These are phyloP conservation scores for Brasilioporus rufonigricans DNA, from an alignment of 768 basidiomycete genomes.

Conservation along the genomic window DNA sequence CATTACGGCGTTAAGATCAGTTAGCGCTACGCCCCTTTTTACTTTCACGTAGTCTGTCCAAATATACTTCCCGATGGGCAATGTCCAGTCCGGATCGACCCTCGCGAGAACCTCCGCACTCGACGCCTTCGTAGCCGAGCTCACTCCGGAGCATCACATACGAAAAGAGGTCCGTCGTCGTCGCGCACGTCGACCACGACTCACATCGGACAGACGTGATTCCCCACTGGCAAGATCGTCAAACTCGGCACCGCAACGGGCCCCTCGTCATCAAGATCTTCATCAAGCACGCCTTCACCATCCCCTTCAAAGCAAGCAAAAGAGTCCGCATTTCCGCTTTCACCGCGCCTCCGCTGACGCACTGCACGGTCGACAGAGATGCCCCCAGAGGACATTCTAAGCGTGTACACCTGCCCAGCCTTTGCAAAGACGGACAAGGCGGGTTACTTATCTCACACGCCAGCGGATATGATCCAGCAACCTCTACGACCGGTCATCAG, in stretches of 20 bases:
- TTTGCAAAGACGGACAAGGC: slow-evolving; percentile 96
- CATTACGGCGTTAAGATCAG: neutral
- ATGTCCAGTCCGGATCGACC: slow-evolving; percentile 48
- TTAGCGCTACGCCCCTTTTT: neutral
- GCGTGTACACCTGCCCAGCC: slow-evolving; percentile 84
- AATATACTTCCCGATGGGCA: slow-evolving; percentile 56
- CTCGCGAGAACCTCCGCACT: slow-evolving; percentile 71
- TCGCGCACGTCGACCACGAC: neutral
- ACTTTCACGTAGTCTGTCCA: neutral
- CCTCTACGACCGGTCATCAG: slow-evolving; percentile 96
- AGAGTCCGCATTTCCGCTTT: slow-evolving; percentile 44
- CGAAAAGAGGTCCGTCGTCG: slow-evolving; percentile 73
- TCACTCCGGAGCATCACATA: slow-evolving; percentile 85
- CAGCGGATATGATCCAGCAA: slow-evolving; percentile 96
- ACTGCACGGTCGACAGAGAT: slow-evolving; percentile 75
- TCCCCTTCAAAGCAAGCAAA: slow-evolving; percentile 76
- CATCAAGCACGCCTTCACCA: slow-evolving; percentile 86
- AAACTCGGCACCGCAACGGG: slow-evolving; percentile 80
- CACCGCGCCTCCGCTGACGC: neutral
- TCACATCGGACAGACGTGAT: slow-evolving; percentile 29
- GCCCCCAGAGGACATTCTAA: slow-evolving; percentile 78
- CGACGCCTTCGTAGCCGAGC: slow-evolving; percentile 88
- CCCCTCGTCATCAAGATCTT: slow-evolving; percentile 92
- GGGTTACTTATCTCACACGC: slow-evolving; percentile 87
- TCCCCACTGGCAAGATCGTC: slow-evolving; percentile 81